phyloP scores from a whole-genome alignment of 768 basidiomycete species.

The Chlorophyllum brunneum region DNA sequence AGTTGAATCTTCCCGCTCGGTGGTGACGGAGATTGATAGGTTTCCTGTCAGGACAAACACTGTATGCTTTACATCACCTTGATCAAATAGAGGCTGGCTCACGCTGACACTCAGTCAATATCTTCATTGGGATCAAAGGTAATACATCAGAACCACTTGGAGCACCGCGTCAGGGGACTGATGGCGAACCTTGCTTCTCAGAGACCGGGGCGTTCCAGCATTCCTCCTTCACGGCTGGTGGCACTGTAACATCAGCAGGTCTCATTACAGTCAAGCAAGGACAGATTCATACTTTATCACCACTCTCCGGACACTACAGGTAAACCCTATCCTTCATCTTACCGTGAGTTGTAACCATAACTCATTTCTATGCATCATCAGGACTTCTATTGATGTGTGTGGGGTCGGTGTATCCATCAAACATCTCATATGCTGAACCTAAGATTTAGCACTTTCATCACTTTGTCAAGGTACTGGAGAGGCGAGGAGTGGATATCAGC shows the following conservation, averaged over 20 bases:
- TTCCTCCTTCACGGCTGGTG: conserved; percentile 56
- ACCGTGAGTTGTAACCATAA: not conserved
- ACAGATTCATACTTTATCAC: conserved; percentile 54
- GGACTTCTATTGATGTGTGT: conserved; percentile 50
- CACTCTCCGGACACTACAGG: conserved; percentile 67
- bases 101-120: conserved; percentile 48
- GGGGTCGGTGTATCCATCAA: not conserved
- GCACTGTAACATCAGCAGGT: conserved; percentile 62
- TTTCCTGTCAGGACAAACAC: conserved; percentile 44
- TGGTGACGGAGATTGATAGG: no score
- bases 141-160: no score
- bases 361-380: conserved; percentile 14
- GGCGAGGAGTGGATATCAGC: conserved; percentile 53
- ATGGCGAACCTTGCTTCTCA: no score
- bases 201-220: conserved; percentile 63
- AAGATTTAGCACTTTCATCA: conserved; percentile 49
- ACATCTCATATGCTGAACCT: not conserved
- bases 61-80: conserved; percentile 32
- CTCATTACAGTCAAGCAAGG: conserved; percentile 63
- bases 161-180: no score
- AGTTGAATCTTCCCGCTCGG: no score
- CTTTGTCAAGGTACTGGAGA: conserved; percentile 48
- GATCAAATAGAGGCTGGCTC: no score
- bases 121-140: conserved; percentile 68
- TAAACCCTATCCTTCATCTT: conserved; percentile 9